Evolutionary conservation across 2,329 filamentous ascomycete species (phyloP).

Genomic region (Ophiostoma sp.): DNA sequence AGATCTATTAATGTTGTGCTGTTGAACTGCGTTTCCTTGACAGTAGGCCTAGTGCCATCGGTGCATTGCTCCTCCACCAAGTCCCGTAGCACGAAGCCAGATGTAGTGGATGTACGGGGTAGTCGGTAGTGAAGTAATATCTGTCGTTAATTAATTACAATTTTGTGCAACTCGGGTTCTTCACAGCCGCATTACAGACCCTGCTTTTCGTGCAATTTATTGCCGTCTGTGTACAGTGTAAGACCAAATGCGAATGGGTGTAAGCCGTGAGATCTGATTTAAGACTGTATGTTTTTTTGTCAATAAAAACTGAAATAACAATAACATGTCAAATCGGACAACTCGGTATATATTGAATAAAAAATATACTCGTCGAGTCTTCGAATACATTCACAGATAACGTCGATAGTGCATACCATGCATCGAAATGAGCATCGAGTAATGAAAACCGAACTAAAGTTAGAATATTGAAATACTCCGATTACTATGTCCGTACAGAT

Average conservation of each 20-base stretch:
- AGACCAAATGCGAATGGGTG: neutral
- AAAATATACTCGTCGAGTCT: neutral
- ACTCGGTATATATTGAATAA: too few species aligned
- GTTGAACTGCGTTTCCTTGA: neutral
- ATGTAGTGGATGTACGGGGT: neutral
- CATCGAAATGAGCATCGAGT: neutral
- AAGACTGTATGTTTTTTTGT: too few species aligned
- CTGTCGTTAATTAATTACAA: neutral
- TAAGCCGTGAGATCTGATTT: neutral
- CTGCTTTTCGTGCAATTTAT: neutral
- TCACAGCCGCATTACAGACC: constrained; percentile 15
- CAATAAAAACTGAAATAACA: too few species aligned
- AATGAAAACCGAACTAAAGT: too few species aligned
- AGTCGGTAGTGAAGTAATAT: neutral
- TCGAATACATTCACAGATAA: neutral
- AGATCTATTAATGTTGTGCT: neutral
- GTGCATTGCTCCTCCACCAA: constrained; percentile 11
- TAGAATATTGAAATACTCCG: too few species aligned
- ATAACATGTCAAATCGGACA: too few species aligned
- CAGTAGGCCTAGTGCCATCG: constrained; percentile 9
- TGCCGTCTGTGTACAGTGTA: neutral
- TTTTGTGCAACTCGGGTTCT: constrained; percentile 12
- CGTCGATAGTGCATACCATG: neutral
- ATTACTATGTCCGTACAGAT: too few species aligned
- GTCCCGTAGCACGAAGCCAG: neutral